phyloP scores from a whole-genome alignment of 2,329 filamentous ascomycete species.

The Cladosporium austrohemisphaericum region DNA sequence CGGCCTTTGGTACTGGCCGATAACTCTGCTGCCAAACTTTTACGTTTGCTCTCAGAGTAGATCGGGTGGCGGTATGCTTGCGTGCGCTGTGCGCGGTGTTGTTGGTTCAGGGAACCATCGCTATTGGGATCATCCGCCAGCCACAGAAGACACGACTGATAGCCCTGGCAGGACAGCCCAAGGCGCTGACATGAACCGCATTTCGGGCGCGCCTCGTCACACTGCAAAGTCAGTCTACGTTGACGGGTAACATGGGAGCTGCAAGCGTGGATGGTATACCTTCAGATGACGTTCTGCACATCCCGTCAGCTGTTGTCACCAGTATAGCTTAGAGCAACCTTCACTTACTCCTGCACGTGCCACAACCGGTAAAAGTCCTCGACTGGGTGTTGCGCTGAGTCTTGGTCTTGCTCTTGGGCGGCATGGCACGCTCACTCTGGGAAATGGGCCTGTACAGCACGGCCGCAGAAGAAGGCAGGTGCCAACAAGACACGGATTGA shows the following conservation, averaged over 20 bases:
- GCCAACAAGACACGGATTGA: background rate
- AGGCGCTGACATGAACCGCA: slow-evolving; percentile 6
- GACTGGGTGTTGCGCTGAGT: background rate
- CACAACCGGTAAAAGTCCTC: slow-evolving; percentile 5
- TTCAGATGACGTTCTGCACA: background rate
- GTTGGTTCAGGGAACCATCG: background rate
- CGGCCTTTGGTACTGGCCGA: slow-evolving; percentile 5
- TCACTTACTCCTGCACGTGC: slow-evolving; percentile 4
- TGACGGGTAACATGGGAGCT: background rate
- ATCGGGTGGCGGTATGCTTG: background rate
- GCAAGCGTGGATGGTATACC: background rate
- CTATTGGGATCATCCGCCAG: background rate
- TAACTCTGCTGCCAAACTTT: background rate
- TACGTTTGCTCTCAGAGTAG: background rate
- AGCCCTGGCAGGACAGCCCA: slow-evolving; percentile 1
- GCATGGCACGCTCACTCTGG: background rate
- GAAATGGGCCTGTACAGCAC: too few species aligned
- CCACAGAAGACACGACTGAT: background rate
- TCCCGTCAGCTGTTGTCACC: too few species aligned
- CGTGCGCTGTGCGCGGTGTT: slow-evolving; percentile 2
- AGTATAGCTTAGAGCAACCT: too few species aligned
- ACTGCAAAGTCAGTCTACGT: background rate
- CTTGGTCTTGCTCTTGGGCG: background rate
- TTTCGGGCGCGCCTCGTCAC: slow-evolving; percentile 5
- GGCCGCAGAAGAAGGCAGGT: too few species aligned